Conservation (phyloP, 306 rosid species). For the Dryas alaskensis region DNA sequence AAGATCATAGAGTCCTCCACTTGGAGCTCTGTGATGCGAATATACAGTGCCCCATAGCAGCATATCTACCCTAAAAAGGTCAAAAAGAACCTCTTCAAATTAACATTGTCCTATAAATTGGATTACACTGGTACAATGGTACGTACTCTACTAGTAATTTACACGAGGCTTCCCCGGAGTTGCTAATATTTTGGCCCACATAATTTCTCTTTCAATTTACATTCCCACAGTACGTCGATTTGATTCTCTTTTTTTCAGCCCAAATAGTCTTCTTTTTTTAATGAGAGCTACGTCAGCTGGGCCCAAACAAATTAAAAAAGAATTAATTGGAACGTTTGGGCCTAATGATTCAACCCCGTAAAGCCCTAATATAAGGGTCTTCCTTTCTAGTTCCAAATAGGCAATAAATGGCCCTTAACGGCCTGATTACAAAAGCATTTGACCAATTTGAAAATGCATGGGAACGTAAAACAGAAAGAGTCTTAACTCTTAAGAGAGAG, state of each 20-base stretch:
- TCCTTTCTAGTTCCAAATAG: conserved; percentile 3
- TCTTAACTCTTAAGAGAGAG: background rate
- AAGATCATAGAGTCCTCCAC: too few relatives aligned
- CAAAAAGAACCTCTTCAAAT: too few relatives aligned
- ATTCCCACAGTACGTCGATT: background rate
- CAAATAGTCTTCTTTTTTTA: background rate
- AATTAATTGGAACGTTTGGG: background rate
- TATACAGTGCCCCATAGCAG: too few relatives aligned
- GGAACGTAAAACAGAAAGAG: background rate
- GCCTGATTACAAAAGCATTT: conserved; percentile 3
- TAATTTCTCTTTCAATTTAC: background rate
- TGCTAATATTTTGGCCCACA: background rate
- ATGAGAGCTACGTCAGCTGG: background rate
- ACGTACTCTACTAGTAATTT: too few relatives aligned
- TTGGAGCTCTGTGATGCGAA: too few relatives aligned
- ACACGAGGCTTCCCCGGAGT: background rate
- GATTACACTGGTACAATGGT: too few relatives aligned
- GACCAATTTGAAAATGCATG: background rate
- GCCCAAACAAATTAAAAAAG: background rate
- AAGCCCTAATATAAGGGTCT: conserved; percentile 10
- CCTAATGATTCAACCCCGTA: background rate
- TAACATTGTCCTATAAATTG: too few relatives aligned
- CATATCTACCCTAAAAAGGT: too few relatives aligned
- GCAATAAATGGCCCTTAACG: conserved; percentile 5
- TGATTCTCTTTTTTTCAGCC: background rate